A percentile compares a stretch with the other conserved stretches of the same genome.
Evolutionary conservation across 2,329 filamentous ascomycete species (phyloP).

Genomic region (Hymenotorrendiella dingleyae): DNA sequence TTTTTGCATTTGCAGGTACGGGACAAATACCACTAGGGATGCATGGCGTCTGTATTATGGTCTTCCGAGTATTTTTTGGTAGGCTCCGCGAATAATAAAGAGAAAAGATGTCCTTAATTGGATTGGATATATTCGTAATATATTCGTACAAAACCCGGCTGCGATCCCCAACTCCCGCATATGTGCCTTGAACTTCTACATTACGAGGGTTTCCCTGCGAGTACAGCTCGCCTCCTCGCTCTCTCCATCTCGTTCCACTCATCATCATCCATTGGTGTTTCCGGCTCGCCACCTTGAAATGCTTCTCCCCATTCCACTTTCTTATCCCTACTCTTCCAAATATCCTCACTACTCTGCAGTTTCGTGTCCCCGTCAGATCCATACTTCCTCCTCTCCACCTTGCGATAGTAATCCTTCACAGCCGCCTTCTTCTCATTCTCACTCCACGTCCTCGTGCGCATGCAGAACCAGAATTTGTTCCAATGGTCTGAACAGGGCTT

Average conservation of each 20-base stretch:
- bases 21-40: neutral
- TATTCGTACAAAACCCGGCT: neutral
- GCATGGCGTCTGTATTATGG: neutral
- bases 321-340: slow-evolving; percentile 72
- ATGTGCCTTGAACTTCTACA: neutral
- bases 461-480: slow-evolving; percentile 97
- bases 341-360: slow-evolving; percentile 77
- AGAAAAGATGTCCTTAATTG: neutral
- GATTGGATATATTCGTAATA: slow-evolving; percentile 1
- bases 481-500: slow-evolving; percentile 77
- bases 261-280: slow-evolving; percentile 29
- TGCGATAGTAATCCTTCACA: slow-evolving; percentile 32
- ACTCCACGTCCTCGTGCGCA: slow-evolving; percentile 66
- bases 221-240: slow-evolving; percentile 20
- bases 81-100: neutral
- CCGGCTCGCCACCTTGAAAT: slow-evolving; percentile 33
- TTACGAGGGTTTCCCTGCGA: neutral
- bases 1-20: neutral
- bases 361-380: slow-evolving; percentile 51
- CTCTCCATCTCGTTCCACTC: slow-evolving; percentile 32
- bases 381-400: slow-evolving; percentile 51
- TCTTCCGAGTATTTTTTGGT: neutral
- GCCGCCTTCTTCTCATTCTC: slow-evolving; percentile 50
- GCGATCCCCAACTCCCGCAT: neutral
- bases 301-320: slow-evolving; percentile 43